Evolutionary conservation across 108 stramenopile genomes (phyloP), one percentile per base, ranked within the genome.

Genomic region (Schizochytrium sp.): DNA sequence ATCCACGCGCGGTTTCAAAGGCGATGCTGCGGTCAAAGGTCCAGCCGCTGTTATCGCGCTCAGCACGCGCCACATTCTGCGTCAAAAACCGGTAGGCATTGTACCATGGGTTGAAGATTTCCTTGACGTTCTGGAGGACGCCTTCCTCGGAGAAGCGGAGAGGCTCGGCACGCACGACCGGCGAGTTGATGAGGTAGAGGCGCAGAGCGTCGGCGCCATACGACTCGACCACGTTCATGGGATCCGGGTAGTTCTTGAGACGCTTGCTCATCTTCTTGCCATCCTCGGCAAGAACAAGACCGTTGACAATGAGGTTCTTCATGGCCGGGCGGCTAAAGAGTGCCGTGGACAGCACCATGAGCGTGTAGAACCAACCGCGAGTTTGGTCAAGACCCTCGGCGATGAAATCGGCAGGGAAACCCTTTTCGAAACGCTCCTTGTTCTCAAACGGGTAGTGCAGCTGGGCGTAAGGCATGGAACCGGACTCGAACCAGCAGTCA

Each of bases 401-500:
- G 93, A 99, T 99, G 88, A 99, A 99, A 90, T 99, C 98, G 19
- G 99, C 99, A 5, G 99, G 99, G 91, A 99, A 99, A 16, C 45
- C 87, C 18, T 96, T 95, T 94, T 98, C 96, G 90, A 99, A 99
- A 25, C 90, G 91, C 60, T 96, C 97, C 93, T 97, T 97, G 93
- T 98, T 97, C 90, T 99, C 99, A 92, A 99, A 99, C 8, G 99
- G 99, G 91, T 99, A 99, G 92, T 99, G 99, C 90, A 96, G 91
- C 90, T 99, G 98, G 12, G 99, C 99, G 90, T 99, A 99, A 16
- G 99, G 99, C 99, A 99, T 99, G 44, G 96, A 96, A 5, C 99
- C 99, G n/a, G 96, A 97, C 91, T 99, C 99, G 89, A 99, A 99
- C 99, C 99, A 99, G 92, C 99, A 99, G 93, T 99, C 98, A 89